Evolutionary conservation across 2,329 filamentous ascomycete species (phyloP), one percentile per base, ranked within the genome.

Genomic region (Pseudopithomyces chartarum): DNA sequence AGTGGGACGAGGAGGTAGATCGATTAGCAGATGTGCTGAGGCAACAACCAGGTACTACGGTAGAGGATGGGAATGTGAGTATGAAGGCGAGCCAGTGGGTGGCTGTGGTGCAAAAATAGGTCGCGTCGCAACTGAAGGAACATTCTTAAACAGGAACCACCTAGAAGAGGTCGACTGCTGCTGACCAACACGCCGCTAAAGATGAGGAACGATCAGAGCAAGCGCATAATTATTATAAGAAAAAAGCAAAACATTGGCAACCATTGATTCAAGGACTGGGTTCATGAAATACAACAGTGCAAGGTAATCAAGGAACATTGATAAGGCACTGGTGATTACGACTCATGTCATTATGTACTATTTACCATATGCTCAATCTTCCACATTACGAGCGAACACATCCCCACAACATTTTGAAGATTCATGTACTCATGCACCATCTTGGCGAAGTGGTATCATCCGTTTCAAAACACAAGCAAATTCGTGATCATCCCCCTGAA

Each of bases 391-490:
- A 52, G 52, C 42, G 11, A 36, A 38, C 48, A 36, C 36, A 42
- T 43, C 29, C 40, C 26, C 34, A 22, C 17, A n/a, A 8, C 15
- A 23, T 10, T 39, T 50, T 32, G 12, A 11, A 40, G 39, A 63
- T 55, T 58, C 55, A 56, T 67, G 58, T 63, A 56, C 58, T 62
- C 46, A 45, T 63, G 59, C 60, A 59, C 59, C 55, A 32, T 57
- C 15, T 56, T 60, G 62, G 61, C 62, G 58, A 60, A 58, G 65
- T 73, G 70, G 69, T 73, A 73, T 73, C 69, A 72, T 71, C 66
- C 56, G 55, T 50, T 36, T 42, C 29, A 57, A 59, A 61, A 57
- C 55, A 65, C 64, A 56, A 59, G 55, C 42, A 59, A 65, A 63
- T 33, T 65, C 62, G 52, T 70, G 51, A 65, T 63, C 60, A 44